Conservation (phyloP, 768 basidiomycete genomes). For the Bullera alba region DNA sequence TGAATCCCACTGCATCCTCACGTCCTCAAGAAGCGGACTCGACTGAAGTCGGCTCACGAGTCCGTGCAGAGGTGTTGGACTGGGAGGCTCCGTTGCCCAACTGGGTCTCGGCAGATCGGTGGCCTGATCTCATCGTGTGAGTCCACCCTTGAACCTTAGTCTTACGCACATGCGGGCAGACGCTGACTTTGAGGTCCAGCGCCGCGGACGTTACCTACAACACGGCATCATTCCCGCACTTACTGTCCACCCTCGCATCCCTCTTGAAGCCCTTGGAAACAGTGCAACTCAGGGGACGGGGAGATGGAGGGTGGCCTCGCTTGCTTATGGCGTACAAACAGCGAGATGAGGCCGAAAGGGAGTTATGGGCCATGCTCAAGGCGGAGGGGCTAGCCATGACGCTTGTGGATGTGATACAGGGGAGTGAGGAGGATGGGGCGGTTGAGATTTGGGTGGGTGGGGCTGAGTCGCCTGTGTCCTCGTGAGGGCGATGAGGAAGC, state of each 20-base stretch:
- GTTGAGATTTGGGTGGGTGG: conserved; percentile 38
- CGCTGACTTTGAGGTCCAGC: conserved; percentile 46
- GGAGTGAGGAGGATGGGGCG: conserved; percentile 57
- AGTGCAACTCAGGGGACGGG: not conserved
- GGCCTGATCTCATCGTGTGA: conserved; percentile 61
- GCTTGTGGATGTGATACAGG: conserved; percentile 54
- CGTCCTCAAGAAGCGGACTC: no score
- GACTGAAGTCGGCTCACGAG: no score
- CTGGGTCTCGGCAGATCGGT: conserved; percentile 32
- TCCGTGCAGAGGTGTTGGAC: no score
- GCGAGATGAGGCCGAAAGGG: conserved; percentile 67
- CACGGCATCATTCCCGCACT: conserved; percentile 70
- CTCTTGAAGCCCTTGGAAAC: conserved; percentile 48
- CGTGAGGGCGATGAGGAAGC: no score
- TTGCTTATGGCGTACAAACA: conserved; percentile 81
- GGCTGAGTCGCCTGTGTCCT: not conserved
- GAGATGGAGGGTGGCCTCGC: conserved; percentile 17
- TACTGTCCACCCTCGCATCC: conserved; percentile 60
- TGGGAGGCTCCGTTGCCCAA: conserved; percentile 65
- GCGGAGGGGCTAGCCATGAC: conserved; percentile 56
- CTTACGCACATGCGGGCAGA: not conserved
- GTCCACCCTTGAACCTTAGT: conserved; percentile 44
- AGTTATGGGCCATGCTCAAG: conserved; percentile 60
- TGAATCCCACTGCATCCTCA: conserved; percentile 44
- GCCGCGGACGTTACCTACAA: conserved; percentile 94